Base-by-base conservation (phyloP, 805 yeast genomes). In the Cyberlindnera maritima region DNA sequence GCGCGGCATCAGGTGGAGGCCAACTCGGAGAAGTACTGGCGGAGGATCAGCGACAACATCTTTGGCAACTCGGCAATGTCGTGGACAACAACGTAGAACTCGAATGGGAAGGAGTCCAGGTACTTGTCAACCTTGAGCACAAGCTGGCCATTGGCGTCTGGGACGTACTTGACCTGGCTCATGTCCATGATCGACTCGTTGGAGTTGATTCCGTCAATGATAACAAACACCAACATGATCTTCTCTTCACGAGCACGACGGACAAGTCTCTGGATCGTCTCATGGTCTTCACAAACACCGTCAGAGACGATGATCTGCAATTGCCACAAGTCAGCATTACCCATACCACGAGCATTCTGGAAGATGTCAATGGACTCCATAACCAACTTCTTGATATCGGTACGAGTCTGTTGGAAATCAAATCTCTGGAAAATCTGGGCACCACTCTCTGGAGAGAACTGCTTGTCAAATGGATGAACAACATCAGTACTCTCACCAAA, bases 281-380 rank as follows among this genome's bases (percentile, higher is more conserved):
- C 90, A 64, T 94, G 99, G 64, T 91, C 95, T 66, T 94, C 99
- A 63, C 97, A 90, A 40, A 94, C 88, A 68, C 99, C 99, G 70
- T 94, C 99, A 2, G 97, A 89, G 28, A 94, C 76, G 49, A 94
- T 85, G 47, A 94, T 89, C 64, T 95, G 89, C 54, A 94, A 74
- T 67, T 89, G 96, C 97, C 98, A 94, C 62, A 88, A 74, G 51
- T 88, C 96, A 26, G 71, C 64, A 31, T 70, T 57, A 42, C 75
- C 64, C n/a, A 72, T 67, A 4, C 72, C 62, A 38, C 75, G 61
- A 4, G 85, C 80, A 48, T 66, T 69, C 49, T 80, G 80, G 65
- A 94, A 92, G 32, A 88, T 77, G 44, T 76, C 75, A 48, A 94
- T 74, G 4, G 97, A 87, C 58, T 80, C 77, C 20, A 74, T 69